These are phyloP conservation scores for Withania somnifera DNA, from an alignment of 305 asterid genomes.

Conservation along the genomic window DNA sequence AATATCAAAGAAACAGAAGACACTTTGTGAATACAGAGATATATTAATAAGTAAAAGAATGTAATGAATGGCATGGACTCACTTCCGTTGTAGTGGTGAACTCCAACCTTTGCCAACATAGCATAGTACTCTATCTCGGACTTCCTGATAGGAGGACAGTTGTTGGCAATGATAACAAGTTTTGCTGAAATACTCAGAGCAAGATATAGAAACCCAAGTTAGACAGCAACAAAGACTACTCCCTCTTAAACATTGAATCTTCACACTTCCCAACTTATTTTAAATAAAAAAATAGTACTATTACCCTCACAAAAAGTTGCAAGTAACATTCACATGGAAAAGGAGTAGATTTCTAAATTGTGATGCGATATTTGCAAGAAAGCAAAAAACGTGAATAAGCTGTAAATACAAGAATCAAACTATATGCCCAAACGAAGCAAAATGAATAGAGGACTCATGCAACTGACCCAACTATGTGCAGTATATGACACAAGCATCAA, in stretches of 20 bases:
- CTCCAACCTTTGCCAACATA: constrained; percentile 15
- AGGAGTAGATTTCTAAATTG: background rate
- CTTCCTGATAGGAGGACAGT: constrained; percentile 10
- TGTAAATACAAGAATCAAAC: background rate
- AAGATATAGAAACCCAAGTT: background rate
- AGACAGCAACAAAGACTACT: background rate
- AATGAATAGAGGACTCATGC: background rate
- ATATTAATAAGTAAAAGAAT: background rate
- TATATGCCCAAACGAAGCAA: background rate
- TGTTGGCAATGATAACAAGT: constrained; percentile 9
- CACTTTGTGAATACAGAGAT: background rate
- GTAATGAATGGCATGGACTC: background rate
- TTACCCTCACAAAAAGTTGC: background rate
- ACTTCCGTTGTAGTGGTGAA: constrained; percentile 16
- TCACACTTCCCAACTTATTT: background rate
- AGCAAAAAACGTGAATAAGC: background rate
- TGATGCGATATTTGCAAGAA: background rate
- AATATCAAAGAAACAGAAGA: background rate
- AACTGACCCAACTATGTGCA: background rate
- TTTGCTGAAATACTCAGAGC: background rate
- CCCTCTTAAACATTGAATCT: background rate
- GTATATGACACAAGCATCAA: background rate
- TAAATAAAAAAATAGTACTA: background rate
- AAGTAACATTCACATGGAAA: background rate
- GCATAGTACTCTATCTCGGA: constrained; percentile 16